Evolutionary conservation across 2,329 filamentous ascomycete species (phyloP), one percentile per base, ranked within the genome.

Genomic region (Trichoderma afroharzianum): DNA sequence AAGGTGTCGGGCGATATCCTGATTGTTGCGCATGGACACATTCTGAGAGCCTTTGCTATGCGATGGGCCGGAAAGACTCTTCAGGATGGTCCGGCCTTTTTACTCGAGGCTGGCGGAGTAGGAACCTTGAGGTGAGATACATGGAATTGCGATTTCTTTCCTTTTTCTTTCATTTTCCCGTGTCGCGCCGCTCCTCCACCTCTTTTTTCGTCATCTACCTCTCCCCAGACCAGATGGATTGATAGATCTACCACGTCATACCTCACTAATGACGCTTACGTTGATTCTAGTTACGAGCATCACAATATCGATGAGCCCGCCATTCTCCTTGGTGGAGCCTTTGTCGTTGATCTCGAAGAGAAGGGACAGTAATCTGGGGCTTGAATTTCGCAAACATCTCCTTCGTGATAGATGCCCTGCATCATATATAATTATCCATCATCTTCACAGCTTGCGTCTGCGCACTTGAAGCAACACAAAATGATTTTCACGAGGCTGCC

Each of bases 1-100:
- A 62, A 39, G 18, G 26, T 32, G 26, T 76, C 73, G 26, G 82
- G 81, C 8, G 82, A 83, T 79, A 73, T 84, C 78, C 11, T 88
- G 28, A 85, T 97, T 63, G 93, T 98, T 6, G 95, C 93, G 26
- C 95, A 98, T 79, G 95, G 95, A 0, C 95, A 97, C 82, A 95
- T 97, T 71, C 83, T 98, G 68, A 87, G 95, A 18, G 93, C 93
- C 0, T 94, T 98, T 80, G 94, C 95, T 7, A 93, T 95, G 85
- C 87, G 94, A 36, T 98, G 95, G 95, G 87, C 91, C 0, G 89
- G 90, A 0, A 92, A 92, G 83, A 85, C 88, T 14, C 84, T 98
- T 72, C 87, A 89, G 69, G 91, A 94, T 63, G 94, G 92, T 8
- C 92, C 93, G 50, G 88, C 90, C 6, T 90, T 98, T 79, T 85